Evolutionary conservation across 2,329 filamentous ascomycete genomes (phyloP).

Genomic region (Coniochaeta sp.): DNA sequence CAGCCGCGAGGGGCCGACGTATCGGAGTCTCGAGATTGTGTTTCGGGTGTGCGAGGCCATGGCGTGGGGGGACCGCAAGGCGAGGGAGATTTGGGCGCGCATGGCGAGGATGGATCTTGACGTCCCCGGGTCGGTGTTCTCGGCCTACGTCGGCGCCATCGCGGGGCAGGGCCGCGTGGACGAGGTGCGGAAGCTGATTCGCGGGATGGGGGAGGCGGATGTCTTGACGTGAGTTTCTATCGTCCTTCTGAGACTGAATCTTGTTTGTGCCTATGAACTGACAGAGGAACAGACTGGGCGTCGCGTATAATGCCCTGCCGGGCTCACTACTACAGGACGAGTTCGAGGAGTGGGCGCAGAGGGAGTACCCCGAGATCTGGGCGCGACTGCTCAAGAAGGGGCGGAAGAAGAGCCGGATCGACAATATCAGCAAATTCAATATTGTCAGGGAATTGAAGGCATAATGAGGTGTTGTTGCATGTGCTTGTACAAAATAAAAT

Average conservation of each 20-base stretch:
- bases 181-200: slow-evolving; percentile 58
- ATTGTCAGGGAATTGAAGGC: slow-evolving; percentile 39
- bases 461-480: slow-evolving; percentile 28
- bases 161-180: slow-evolving; percentile 66
- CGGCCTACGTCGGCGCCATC: slow-evolving; percentile 69
- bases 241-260: too few relatives aligned
- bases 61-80: slow-evolving; percentile 49
- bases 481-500: slow-evolving; percentile 3
- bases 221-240: slow-evolving; percentile 56
- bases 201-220: slow-evolving; percentile 62
- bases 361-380: slow-evolving; percentile 64
- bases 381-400: slow-evolving; percentile 51
- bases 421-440: slow-evolving; percentile 33
- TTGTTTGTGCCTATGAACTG: not conserved
- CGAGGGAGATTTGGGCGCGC: slow-evolving; percentile 63
- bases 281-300: slow-evolving; percentile 52
- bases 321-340: slow-evolving; percentile 57
- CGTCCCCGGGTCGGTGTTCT: slow-evolving; percentile 65
- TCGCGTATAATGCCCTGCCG: slow-evolving; percentile 68
- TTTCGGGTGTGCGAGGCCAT: slow-evolving; percentile 69
- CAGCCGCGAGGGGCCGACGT: slow-evolving; percentile 78
- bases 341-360: slow-evolving; percentile 68
- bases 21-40: slow-evolving; percentile 71
- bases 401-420: slow-evolving; percentile 28
- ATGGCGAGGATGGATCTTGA: slow-evolving; percentile 71